Evolutionary conservation across 805 yeast genomes (phyloP).

Genomic region (Hemisphaericaspora nanyangensis): DNA sequence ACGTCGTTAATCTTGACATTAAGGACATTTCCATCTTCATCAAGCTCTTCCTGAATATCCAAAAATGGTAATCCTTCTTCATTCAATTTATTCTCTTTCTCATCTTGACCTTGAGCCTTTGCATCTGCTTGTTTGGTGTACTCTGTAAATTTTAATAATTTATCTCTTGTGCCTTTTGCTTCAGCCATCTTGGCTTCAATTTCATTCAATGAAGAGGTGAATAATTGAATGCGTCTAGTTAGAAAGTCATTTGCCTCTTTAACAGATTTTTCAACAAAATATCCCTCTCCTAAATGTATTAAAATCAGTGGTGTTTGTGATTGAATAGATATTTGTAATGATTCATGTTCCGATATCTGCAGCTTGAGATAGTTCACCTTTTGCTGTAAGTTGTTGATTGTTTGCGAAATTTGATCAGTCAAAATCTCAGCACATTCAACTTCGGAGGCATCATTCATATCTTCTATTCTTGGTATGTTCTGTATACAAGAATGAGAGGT

Average conservation of each 20-base stretch:
- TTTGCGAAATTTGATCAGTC: slow-evolving; percentile 1
- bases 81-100: slow-evolving; percentile 16
- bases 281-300: slow-evolving; percentile 38
- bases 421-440: slow-evolving; percentile 1
- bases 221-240: slow-evolving; percentile 20
- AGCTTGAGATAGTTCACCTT: neutral
- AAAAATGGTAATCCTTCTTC: slow-evolving; percentile 60
- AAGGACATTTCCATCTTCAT: slow-evolving; percentile 75
- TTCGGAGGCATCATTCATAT: neutral
- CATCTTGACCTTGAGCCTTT: slow-evolving; percentile 3
- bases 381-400: slow-evolving; percentile 1
- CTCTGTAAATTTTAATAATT: slow-evolving; percentile 17
- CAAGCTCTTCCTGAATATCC: slow-evolving; percentile 77
- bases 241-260: slow-evolving; percentile 25
- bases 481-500: too few species aligned
- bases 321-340: slow-evolving; percentile 2
- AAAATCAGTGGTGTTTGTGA: slow-evolving; percentile 10
- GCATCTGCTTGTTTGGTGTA: slow-evolving; percentile 7
- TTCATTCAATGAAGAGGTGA: slow-evolving; percentile 38
- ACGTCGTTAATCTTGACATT: slow-evolving; percentile 23
- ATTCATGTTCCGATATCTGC: slow-evolving; percentile 2
- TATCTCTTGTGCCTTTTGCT: slow-evolving; percentile 28
- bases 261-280: slow-evolving; percentile 31
- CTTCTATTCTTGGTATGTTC: neutral
- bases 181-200: slow-evolving; percentile 37